Conservation (phyloP, 495 filamentous ascomycete species). For the Neurospora sp. region DNA sequence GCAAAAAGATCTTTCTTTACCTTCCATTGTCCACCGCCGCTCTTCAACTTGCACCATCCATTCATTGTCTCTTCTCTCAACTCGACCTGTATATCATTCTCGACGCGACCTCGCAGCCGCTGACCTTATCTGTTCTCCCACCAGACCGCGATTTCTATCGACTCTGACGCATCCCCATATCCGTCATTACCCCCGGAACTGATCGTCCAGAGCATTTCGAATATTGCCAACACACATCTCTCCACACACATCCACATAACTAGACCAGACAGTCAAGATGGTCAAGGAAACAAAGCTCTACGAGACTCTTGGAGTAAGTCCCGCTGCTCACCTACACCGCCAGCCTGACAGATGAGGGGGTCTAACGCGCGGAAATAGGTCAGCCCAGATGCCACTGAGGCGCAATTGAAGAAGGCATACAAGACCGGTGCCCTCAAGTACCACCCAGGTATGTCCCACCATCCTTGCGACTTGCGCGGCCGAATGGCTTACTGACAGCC, state of each 20-base stretch:
- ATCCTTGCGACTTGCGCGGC: not conserved
- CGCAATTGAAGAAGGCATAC: slow-evolving; percentile 82
- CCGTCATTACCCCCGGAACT: not conserved
- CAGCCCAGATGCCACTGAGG: slow-evolving; percentile 56
- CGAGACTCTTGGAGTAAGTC: slow-evolving; percentile 73
- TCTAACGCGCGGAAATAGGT: slow-evolving; percentile 47
- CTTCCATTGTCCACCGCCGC: not conserved
- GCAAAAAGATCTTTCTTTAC: not conserved
- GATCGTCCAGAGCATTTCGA: not conserved
- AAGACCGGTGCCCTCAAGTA: slow-evolving; percentile 81
- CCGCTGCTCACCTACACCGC: not conserved
- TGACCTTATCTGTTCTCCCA: not conserved
- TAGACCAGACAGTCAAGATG: slow-evolving; percentile 46
- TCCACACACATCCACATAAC: slow-evolving; percentile 1
- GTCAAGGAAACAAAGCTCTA: slow-evolving; percentile 86
- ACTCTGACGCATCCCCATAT: not conserved
- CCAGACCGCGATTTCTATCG: not conserved
- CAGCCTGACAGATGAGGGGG: not conserved
- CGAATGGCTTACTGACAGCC: slow-evolving; percentile 4
- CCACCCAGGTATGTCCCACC: slow-evolving; percentile 64
- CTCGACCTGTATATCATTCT: not conserved
- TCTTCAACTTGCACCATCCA: not conserved
- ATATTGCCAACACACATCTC: slow-evolving; percentile 1
- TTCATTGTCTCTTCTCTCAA: not conserved
- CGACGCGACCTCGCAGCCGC: not conserved